Evolutionary conservation across 768 basidiomycete species (phyloP).

Genomic region (Amanita fuliginea): DNA sequence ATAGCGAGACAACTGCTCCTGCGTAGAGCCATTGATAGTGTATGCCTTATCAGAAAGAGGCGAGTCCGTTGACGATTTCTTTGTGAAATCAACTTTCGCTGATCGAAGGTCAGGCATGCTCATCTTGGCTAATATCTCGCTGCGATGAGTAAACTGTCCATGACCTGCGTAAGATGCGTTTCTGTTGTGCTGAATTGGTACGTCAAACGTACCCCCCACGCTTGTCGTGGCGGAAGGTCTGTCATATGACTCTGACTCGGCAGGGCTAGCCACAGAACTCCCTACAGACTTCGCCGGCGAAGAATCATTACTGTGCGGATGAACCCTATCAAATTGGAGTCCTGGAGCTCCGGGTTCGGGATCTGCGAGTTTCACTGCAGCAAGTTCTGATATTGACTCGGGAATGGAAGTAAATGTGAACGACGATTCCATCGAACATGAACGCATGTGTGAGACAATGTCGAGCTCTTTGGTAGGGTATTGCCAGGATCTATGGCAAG

Average conservation of each 20-base stretch:
- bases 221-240: conserved; percentile 12
- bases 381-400: conserved; percentile 23
- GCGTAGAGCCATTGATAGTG: conserved; percentile 4
- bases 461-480: conserved; percentile 24
- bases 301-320: conserved; percentile 25
- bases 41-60: background rate
- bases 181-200: conserved; percentile 28
- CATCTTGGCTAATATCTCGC: conserved; percentile 51
- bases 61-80: conserved; percentile 12
- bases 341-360: conserved; percentile 32
- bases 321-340: conserved; percentile 35
- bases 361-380: conserved; percentile 10
- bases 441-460: conserved; percentile 41
- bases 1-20: conserved; percentile 23
- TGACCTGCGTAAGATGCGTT: conserved; percentile 40
- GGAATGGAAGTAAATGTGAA: conserved; percentile 38
- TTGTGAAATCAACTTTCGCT: conserved; percentile 27
- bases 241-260: conserved; percentile 42
- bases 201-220: conserved; percentile 9
- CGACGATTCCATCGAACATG: conserved; percentile 53
- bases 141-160: conserved; percentile 22
- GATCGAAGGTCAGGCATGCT: conserved; percentile 78
- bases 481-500: conserved; percentile 27
- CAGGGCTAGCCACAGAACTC: conserved; percentile 44
- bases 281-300: conserved; percentile 44